These are phyloP conservation scores for Trichoderma hamatum DNA, from an alignment of 2,329 filamentous ascomycete genomes.

Conservation along the genomic window DNA sequence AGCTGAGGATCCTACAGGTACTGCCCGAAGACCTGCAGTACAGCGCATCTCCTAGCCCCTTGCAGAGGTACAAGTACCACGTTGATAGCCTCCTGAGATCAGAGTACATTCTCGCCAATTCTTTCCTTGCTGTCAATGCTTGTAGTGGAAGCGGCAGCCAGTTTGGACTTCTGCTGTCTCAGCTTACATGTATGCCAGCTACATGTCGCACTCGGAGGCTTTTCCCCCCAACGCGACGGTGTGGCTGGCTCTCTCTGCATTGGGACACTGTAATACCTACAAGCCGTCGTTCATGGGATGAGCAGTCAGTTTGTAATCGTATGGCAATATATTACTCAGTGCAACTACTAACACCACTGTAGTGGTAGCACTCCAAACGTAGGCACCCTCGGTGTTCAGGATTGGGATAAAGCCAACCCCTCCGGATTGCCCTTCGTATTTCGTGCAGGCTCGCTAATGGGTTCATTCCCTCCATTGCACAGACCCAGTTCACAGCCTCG, in stretches of 20 bases:
- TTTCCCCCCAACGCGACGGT: neutral
- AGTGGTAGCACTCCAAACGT: neutral
- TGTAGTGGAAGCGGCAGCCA: neutral
- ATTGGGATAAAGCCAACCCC: neutral
- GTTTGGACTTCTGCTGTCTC: neutral
- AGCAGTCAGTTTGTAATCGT: neutral
- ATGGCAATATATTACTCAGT: neutral
- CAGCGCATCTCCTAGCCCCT: constrained; percentile 12
- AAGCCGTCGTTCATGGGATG: neutral
- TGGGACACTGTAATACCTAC: neutral
- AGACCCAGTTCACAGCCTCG: neutral
- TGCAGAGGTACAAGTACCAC: neutral
- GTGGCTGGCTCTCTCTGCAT: neutral
- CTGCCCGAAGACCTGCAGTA: neutral
- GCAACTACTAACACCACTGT: neutral
- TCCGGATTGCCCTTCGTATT: neutral
- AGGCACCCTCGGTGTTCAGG: too few relatives aligned
- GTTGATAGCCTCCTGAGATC: neutral
- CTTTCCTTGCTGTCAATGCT: neutral
- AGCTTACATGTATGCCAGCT: constrained; percentile 12
- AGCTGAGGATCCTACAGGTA: neutral
- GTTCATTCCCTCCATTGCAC: neutral
- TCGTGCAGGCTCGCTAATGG: neutral
- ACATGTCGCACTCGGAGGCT: neutral
- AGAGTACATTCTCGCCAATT: neutral